A percentile compares a stretch with the other conserved stretches of the same genome.
Evolutionary conservation across 164 flowering plant species (phyloP).

Genomic region (Pachysandra terminalis): DNA sequence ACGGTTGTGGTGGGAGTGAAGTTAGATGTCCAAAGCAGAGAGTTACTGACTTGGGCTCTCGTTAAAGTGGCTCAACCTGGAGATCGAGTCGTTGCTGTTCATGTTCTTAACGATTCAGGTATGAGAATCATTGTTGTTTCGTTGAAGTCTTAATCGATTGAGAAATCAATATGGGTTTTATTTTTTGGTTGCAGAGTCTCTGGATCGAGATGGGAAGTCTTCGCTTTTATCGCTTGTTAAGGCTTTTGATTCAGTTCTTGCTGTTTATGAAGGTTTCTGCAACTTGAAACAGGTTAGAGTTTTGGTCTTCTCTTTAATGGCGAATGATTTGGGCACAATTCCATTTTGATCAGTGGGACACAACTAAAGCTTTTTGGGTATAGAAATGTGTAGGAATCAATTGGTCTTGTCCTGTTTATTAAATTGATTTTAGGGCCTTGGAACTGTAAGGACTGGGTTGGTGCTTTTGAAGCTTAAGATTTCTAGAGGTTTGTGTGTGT

Average conservation of each 20-base stretch:
- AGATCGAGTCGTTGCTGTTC: constrained; percentile 77
- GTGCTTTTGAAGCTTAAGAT: too few relatives aligned
- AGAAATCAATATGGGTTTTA: not conserved
- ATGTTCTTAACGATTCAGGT: constrained; percentile 66
- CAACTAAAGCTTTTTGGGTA: too few relatives aligned
- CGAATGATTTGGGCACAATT: too few relatives aligned
- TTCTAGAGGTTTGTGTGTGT: too few relatives aligned
- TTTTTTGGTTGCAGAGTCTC: not conserved
- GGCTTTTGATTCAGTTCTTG: constrained; percentile 81
- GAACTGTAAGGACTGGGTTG: too few relatives aligned
- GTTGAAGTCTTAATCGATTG: not conserved
- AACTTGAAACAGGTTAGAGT: constrained; percentile 77
- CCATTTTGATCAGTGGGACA: too few relatives aligned
- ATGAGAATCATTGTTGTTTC: not conserved
- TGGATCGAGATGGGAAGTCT: constrained; percentile 55
- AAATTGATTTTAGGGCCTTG: too few relatives aligned
- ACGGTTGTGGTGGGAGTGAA: constrained; percentile 88
- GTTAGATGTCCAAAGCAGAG: constrained; percentile 66
- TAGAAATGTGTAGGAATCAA: too few relatives aligned
- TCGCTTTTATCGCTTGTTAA: constrained; percentile 71
- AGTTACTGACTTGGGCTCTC: constrained; percentile 90
- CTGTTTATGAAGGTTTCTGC: constrained; percentile 97
- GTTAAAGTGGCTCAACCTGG: constrained; percentile 87
- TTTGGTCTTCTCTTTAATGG: too few relatives aligned
- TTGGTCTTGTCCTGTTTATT: too few relatives aligned